phyloP scores from a whole-genome alignment of 176 grass and related monocot genomes.

The Oryza meridionalis region DNA sequence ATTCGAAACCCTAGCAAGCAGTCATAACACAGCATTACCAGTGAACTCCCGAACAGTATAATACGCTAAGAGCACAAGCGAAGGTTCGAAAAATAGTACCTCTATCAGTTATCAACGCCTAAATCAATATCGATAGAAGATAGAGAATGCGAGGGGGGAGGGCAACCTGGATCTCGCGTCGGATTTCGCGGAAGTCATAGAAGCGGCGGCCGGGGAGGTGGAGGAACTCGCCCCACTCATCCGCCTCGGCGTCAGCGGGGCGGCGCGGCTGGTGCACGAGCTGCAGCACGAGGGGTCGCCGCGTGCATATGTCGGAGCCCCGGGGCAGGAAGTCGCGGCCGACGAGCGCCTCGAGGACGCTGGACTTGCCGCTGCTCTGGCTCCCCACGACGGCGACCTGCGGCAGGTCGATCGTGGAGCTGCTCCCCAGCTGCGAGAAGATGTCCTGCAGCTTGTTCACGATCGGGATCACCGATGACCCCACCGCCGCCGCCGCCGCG shows the following conservation, averaged over 20 bases:
- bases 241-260: constrained; percentile 51
- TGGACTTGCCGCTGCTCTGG: constrained; percentile 98
- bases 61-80: neutral
- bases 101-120: neutral
- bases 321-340: constrained; percentile 94
- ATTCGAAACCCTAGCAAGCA: neutral
- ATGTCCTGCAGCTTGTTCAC: constrained; percentile 99
- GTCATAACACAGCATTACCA: neutral
- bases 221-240: constrained; percentile 98
- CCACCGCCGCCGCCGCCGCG: constrained; percentile 58
- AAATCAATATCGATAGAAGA: neutral
- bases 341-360: constrained; percentile 94
- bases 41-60: neutral
- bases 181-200: constrained; percentile 85
- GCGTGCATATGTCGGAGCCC: constrained; percentile 93
- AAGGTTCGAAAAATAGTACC: neutral
- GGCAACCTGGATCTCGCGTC: constrained; percentile 87
- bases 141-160: neutral
- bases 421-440: constrained; percentile 86
- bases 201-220: constrained; percentile 76
- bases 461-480: constrained; percentile 90
- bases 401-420: constrained; percentile 83
- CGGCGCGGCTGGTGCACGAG: constrained; percentile 70
- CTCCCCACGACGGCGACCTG: constrained; percentile 95
- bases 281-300: constrained; percentile 90